Base-by-base conservation (phyloP, 2,329 filamentous ascomycete genomes). In the Westerdykella ornata region DNA sequence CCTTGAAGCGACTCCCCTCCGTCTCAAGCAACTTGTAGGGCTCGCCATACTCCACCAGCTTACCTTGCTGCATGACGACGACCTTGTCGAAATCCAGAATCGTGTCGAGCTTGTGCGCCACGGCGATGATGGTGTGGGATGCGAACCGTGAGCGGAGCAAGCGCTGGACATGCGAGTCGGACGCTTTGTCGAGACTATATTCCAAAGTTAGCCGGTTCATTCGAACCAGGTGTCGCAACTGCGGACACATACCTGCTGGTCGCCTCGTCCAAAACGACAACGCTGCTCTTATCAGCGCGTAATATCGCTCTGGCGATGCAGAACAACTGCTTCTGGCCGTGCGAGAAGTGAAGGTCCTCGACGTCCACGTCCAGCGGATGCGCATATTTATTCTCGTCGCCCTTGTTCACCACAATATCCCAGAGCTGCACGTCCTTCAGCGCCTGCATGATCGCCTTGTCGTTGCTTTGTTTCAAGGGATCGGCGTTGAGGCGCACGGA, bases 301-400 rank as follows among this genome's bases (percentile, higher is more conserved):
- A 84, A 58, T 14, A 83, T 68, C 0, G 78, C 80, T 0, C 80
- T 63, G 0, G 76, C 80, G 1, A 85, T 69, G 47, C 74, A 79
- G 49, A 85, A 81, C 0, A 84, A 68, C 52, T 84, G 81, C 34
- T 72, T 73, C 57, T 84, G 80, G 0, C 81, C 81, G 16, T 60
- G 53, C 12, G 52, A 56, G 35, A 63, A 57, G 35, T 62, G 56
- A 9, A 60, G 43, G 38, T 61, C 57, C 5, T 61, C 56, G 12
- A 63, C 56, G 11, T 52, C 39, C 7, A 60, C 56, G 35, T 62
- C 57, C 12, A 63, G 48, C 8, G 59, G 59, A 43, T 63, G 59
- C 15, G 46, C 49, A 29, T 63, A 60, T 37, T 56, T 61, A 14
- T 48, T 54, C 17, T 53, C 52, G 41, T 57, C 54, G 14, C 61